Percentiles rank a stretch among this genome's conserved stretches.
Evolutionary conservation across 495 filamentous ascomycete genomes (phyloP).

Genomic region (Daldinia bambusicola): DNA sequence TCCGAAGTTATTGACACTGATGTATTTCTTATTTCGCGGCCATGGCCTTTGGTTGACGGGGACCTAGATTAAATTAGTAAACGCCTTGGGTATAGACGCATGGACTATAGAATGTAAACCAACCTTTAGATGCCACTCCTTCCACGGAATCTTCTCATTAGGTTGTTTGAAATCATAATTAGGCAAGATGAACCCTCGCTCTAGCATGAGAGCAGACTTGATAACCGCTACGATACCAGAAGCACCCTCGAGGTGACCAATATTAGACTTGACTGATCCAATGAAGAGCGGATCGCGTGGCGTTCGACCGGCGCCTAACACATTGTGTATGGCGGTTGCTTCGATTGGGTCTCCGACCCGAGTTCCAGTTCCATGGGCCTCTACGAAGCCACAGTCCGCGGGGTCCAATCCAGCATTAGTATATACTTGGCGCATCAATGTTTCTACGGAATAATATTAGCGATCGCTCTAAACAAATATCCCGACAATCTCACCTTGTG

Average conservation of each 20-base stretch:
- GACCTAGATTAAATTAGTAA: conserved; percentile 31
- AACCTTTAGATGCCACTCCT: conserved; percentile 59
- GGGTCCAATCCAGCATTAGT: conserved; percentile 54
- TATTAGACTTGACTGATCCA: conserved; percentile 68
- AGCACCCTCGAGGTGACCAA: conserved; percentile 68
- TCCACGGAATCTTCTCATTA: conserved; percentile 58
- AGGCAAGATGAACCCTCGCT: conserved; percentile 63
- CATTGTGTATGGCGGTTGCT: conserved; percentile 62
- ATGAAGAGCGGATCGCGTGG: conserved; percentile 59
- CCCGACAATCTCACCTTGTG: conserved; percentile 58
- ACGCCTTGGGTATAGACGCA: neutral
- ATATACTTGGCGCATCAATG: conserved; percentile 59
- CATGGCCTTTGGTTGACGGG: conserved; percentile 49
- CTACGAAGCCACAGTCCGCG: conserved; percentile 57
- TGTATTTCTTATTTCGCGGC: conserved; percentile 53
- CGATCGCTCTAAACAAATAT: neutral
- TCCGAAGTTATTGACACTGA: conserved; percentile 62
- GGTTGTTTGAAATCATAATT: conserved; percentile 61
- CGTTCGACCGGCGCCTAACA: conserved; percentile 52
- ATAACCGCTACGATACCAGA: conserved; percentile 68
- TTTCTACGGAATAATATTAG: conserved; percentile 49
- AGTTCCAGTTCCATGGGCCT: conserved; percentile 69
- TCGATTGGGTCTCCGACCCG: conserved; percentile 70
- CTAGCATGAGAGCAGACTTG: conserved; percentile 68
- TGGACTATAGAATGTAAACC: conserved; percentile 1